Evolutionary conservation across 108 stramenopile genomes (phyloP).

Genomic region (Poteriospumella lacustris): DNA sequence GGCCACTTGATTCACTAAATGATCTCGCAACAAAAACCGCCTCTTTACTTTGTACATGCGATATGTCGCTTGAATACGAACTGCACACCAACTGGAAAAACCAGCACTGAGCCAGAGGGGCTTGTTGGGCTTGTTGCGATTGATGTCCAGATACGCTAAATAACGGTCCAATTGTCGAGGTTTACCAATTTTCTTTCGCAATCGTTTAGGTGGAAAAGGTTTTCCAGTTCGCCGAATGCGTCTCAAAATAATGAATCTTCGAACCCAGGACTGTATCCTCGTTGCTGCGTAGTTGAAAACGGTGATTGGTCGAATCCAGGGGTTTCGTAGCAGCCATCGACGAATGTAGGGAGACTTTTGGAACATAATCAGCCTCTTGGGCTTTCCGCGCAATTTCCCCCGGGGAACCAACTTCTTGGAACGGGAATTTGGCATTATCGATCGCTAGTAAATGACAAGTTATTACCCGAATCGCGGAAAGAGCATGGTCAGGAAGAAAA

Average conservation of each 20-base stretch:
- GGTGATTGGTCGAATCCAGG: constrained; percentile 16
- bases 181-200: background rate
- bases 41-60: background rate
- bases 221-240: background rate
- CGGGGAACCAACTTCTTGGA: too few species aligned
- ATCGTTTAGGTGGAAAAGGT: too few species aligned
- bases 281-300: constrained; percentile 20
- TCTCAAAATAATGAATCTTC: constrained; percentile 11
- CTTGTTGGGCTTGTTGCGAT: background rate
- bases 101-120: background rate
- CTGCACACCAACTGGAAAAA: constrained; percentile 25
- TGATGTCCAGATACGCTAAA: background rate
- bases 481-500: too few species aligned
- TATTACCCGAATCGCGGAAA: too few species aligned
- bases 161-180: constrained; percentile 2
- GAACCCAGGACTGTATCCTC: background rate
- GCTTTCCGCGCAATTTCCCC: too few species aligned
- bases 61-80: constrained; percentile 4
- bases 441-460: too few species aligned
- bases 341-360: background rate
- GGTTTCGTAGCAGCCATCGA: constrained; percentile 9
- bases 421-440: too few species aligned
- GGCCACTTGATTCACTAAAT: constrained; percentile 23
- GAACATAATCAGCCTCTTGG: background rate
- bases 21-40: background rate